Percentiles rank a stretch among this genome's conserved stretches.
phyloP scores from a whole-genome alignment of 352 stramenopile genomes.

The Phytophthora idaei region DNA sequence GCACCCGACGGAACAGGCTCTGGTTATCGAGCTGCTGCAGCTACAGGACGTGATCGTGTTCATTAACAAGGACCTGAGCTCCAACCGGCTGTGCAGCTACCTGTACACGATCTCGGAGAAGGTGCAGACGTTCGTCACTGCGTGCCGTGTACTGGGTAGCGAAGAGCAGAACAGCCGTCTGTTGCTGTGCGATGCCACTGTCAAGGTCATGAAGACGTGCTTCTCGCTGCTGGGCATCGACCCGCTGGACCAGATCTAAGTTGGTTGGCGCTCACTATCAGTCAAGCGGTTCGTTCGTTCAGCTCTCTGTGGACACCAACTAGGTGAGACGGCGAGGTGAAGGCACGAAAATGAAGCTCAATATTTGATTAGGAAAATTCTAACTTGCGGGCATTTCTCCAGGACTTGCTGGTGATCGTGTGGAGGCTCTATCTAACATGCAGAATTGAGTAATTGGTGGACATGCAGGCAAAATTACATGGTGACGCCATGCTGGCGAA shows the following conservation, averaged over 20 bases:
- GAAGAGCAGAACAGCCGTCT: constrained; percentile 96
- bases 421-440: constrained; percentile 36
- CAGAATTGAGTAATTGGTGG: constrained; percentile 28
- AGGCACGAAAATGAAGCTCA: constrained; percentile 39
- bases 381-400: constrained; percentile 39
- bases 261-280: too few species aligned
- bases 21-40: constrained; percentile 95
- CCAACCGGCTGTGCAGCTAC: constrained; percentile 98
- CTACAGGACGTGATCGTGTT: constrained; percentile 95
- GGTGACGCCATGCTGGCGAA: constrained; percentile 9
- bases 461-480: constrained; percentile 41
- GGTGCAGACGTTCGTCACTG: constrained; percentile 98
- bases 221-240: constrained; percentile 95
- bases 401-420: constrained; percentile 27
- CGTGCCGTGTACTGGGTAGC: constrained; percentile 96
- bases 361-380: constrained; percentile 46
- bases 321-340: constrained; percentile 19
- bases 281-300: constrained; percentile 15
- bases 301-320: constrained; percentile 6
- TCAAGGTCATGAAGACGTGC: constrained; percentile 95
- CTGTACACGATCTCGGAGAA: constrained; percentile 97
- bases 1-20: constrained; percentile 90
- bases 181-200: constrained; percentile 95
- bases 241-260: constrained; percentile 94
- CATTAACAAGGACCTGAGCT: constrained; percentile 95